Percentiles rank a stretch among this genome's conserved stretches.
Evolutionary conservation across 495 filamentous ascomycete genomes (phyloP).

Genomic region (Rhypophila decipiens): DNA sequence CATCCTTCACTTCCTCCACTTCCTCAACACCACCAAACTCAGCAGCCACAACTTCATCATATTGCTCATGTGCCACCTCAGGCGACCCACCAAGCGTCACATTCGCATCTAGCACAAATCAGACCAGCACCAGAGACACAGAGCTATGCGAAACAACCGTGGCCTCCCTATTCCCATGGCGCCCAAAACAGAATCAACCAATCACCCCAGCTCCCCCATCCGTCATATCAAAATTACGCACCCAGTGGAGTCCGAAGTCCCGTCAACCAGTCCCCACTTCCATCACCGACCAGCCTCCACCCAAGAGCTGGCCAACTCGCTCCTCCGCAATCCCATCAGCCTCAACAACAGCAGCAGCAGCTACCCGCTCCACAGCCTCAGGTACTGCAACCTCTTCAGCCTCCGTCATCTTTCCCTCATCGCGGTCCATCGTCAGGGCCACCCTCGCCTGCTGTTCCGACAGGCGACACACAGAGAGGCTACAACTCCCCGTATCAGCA

Average conservation of each 20-base stretch:
- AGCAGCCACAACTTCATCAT: no score
- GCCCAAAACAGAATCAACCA: conserved; percentile 3
- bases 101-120: conserved; percentile 21
- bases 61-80: background rate
- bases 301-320: conserved; percentile 12
- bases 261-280: conserved; percentile 16
- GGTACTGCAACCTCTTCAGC: conserved; percentile 9
- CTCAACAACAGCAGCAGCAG: conserved; percentile 15
- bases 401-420: conserved; percentile 23
- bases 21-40: no score
- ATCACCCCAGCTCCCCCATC: conserved; percentile 12
- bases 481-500: conserved; percentile 41
- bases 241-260: conserved; percentile 6
- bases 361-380: conserved; percentile 4
- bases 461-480: conserved; percentile 18
- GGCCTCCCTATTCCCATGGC: conserved; percentile 5
- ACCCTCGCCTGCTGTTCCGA: conserved; percentile 3
- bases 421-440: conserved; percentile 1
- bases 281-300: conserved; percentile 14
- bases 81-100: conserved; percentile 21
- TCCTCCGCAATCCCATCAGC: conserved; percentile 6
- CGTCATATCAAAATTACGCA: conserved; percentile 14
- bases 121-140: conserved; percentile 8
- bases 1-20: no score
- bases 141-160: background rate